Conservation (phyloP, 306 rosid genomes). For the Amphicarpaea edgeworthii region DNA sequence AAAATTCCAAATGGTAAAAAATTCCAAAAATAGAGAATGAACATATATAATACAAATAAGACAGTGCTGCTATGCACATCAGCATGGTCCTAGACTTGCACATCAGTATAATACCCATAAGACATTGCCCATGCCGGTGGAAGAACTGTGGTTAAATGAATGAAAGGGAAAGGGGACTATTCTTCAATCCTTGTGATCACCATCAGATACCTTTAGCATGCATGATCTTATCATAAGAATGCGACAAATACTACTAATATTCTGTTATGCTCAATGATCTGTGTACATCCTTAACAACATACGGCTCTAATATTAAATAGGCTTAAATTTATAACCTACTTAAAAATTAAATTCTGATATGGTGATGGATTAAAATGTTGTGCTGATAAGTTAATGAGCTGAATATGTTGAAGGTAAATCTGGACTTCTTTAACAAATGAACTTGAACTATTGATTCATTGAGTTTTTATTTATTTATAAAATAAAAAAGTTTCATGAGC, state of each 20-base stretch:
- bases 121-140: slow-evolving; percentile 32
- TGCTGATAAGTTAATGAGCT: background rate
- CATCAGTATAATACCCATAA: slow-evolving; percentile 21
- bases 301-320: background rate
- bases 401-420: background rate
- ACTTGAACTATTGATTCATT: background rate
- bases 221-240: background rate
- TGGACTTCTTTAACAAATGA: background rate
- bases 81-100: slow-evolving; percentile 34
- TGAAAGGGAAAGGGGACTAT: slow-evolving; percentile 20
- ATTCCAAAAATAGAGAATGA: slow-evolving; percentile 20
- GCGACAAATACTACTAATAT: background rate
- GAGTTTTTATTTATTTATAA: background rate
- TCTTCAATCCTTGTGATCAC: slow-evolving; percentile 4
- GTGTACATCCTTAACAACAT: background rate
- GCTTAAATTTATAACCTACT: too few relatives aligned
- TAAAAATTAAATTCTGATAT: background rate
- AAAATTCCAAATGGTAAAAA: slow-evolving; percentile 19
- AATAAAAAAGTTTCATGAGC: background rate
- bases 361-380: background rate
- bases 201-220: slow-evolving; percentile 8
- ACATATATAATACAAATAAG: slow-evolving; percentile 9
- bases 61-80: slow-evolving; percentile 36
- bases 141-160: slow-evolving; percentile 30
- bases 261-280: background rate